Evolutionary conservation across 2,329 filamentous ascomycete species (phyloP), one percentile per base, ranked within the genome.

Genomic region (Zymoseptoria pseudotritici): DNA sequence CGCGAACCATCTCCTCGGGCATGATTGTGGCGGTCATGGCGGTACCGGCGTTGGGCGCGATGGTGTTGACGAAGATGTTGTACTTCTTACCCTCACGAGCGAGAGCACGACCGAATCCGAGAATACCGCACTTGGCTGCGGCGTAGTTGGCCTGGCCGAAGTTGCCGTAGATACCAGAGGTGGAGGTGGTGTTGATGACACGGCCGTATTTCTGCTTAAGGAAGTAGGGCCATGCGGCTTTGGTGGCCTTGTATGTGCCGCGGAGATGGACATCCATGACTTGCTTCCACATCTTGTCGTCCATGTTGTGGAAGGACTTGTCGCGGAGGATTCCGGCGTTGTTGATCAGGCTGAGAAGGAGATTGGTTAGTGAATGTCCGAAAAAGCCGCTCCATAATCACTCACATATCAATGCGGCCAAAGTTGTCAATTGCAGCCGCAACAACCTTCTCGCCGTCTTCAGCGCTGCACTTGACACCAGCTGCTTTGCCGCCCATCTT

Each of bases 71-170:
- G 70, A 86, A 91, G 76, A 99, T 97, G 82, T 97, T 96, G 83
- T 99, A 91, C 82, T 97, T 97, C 72, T 84, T 83, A 70, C 94
- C 94, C 79, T 99, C 94, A 55, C 94, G 83, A 56, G 94, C 94
- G 58, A 99, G 84, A 55, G 94, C 90, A 69, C 91, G 89, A 50
- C 92, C 96, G 81, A 99, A 91, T 63, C 94, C 94, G 50, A 99
- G 87, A 66, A 99, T 97, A 78, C 90, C 94, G 67, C 64, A 74
- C 66, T 76, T 77, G 50, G 77, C 73, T 53, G 93, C 90, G 63
- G 94, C 84, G 76, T 99, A 99, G 83, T 99, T 99, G 71, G 93
- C 90, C 78, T 99, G 94, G 64, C 94, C 94, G 74, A 99, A 99
- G 83, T 97, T 99, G 69, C 94, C 94, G 75, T 99, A 99, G 76